Evolutionary conservation across 1,139 yeast species (phyloP).

Genomic region (Protomyces gravidus): DNA sequence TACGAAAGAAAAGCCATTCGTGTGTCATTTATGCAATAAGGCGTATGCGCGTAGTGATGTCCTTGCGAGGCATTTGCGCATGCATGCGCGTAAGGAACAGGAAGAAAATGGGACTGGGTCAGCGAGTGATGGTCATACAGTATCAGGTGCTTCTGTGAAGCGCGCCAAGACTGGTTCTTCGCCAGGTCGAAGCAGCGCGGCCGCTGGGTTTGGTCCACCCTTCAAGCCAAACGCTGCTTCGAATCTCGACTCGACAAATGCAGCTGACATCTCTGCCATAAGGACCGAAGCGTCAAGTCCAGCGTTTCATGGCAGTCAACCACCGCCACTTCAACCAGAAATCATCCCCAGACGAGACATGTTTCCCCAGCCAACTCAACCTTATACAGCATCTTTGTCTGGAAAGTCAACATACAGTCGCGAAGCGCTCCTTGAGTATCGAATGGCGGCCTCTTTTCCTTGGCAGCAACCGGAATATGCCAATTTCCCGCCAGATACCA

Average conservation of each 20-base stretch:
- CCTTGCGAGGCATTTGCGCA: constrained; percentile 24
- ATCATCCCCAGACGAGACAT: no score
- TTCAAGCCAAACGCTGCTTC: no score
- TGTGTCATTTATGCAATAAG: constrained; percentile 20
- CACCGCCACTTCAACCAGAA: neutral
- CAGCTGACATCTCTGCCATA: neutral
- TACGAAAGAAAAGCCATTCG: constrained; percentile 25
- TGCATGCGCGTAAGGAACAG: constrained; percentile 13
- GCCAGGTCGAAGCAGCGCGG: neutral
- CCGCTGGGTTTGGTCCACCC: neutral
- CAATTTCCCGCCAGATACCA: constrained; percentile 1
- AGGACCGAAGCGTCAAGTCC: neutral
- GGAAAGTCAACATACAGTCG: neutral
- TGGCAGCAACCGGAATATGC: neutral
- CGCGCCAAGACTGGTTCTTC: neutral
- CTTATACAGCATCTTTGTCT: neutral
- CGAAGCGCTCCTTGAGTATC: neutral
- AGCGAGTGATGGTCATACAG: neutral
- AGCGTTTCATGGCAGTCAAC: neutral
- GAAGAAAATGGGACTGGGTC: neutral
- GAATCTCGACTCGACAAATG: no score
- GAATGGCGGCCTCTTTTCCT: neutral
- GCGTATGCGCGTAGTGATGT: constrained; percentile 27
- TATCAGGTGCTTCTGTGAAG: neutral
- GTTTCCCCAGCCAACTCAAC: neutral